Evolutionary conservation across 2,329 filamentous ascomycete genomes (phyloP), one percentile per base, ranked within the genome.

Genomic region (Rhynchosporium agropyri): DNA sequence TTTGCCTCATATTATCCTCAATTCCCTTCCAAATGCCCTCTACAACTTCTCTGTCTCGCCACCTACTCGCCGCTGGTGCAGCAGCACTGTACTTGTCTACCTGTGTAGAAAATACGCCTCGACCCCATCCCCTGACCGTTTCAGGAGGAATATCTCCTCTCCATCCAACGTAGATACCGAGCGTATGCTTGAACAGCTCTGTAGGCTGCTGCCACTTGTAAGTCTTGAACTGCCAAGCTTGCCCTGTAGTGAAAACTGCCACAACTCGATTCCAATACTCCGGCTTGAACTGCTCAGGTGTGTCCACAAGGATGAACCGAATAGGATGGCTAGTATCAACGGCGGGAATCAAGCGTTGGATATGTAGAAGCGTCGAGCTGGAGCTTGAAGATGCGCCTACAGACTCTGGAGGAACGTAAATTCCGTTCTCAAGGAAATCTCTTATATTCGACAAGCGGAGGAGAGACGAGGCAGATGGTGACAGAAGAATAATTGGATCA

Each of bases 251-350:
- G 79, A 99, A 98, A 62, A 99, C 93, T 12, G 91, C 95, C 1
- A 97, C 95, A 6, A 99, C 90, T 58, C 93, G 88, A 72, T 89
- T 89, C 95, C 95, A 99, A 80, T 98, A 97, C 74, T 98, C 93
- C 0, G 95, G 95, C 76, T 97, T 96, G 84, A 99, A 99, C 76
- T 95, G 90, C 74, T 96, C 89, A 0, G 93, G 90, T 20, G 89
- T 89, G 76, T 99, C 95, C 60, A 98, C 94, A 45, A 99, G 87
- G 74, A 98, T 96, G 80, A 99, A 99, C 53, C 93, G 91, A 73
- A 95, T 86, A 0, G 92, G 89, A 15, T 89, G 87, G 59, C 81
- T 79, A 3, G 89, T 80, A 73, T 91, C 87, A 68, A 95, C 83
- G 46, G 81, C 80, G 61, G 89, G 90, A 69, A 98, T 84, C 20